Percentiles rank a stretch among this genome's conserved stretches.
These are phyloP conservation scores for Metschnikowia reukaufii DNA, from an alignment of 805 yeast species.

Conservation along the genomic window DNA sequence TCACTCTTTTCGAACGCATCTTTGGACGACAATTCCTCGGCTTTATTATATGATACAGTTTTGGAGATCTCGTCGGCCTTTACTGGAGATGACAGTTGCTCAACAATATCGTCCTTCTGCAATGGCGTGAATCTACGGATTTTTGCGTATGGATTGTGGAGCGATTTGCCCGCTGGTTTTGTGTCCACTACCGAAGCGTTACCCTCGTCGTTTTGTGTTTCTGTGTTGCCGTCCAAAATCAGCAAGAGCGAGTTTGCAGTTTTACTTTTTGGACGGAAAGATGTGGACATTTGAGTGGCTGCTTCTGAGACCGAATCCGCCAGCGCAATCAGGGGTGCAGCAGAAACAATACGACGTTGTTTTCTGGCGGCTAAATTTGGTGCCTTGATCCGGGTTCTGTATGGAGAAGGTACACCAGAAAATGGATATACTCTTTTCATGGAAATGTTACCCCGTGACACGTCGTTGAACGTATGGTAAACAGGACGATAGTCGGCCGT, in stretches of 20 bases:
- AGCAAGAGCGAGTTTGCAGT: slow-evolving; percentile 53
- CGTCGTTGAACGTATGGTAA: slow-evolving; percentile 33
- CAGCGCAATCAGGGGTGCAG: slow-evolving; percentile 6
- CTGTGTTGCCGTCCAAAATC: slow-evolving; percentile 33
- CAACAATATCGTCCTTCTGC: slow-evolving; percentile 8
- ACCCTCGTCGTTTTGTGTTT: slow-evolving; percentile 3
- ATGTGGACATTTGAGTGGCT: slow-evolving; percentile 5
- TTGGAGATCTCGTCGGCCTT: slow-evolving; percentile 38
- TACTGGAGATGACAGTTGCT: background rate
- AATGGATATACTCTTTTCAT: slow-evolving; percentile 44
- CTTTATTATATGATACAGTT: slow-evolving; percentile 35
- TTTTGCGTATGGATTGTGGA: slow-evolving; percentile 19
- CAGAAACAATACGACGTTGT: slow-evolving; percentile 14
- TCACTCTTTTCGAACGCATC: background rate
- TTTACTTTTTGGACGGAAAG: slow-evolving; percentile 37
- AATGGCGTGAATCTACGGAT: slow-evolving; percentile 13
- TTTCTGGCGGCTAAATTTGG: slow-evolving; percentile 25
- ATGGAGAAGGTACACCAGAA: slow-evolving; percentile 47
- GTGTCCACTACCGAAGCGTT: background rate
- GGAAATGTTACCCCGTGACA: slow-evolving; percentile 29
- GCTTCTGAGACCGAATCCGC: slow-evolving; percentile 4
- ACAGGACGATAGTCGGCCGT: slow-evolving; percentile 42
- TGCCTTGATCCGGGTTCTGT: slow-evolving; percentile 39
- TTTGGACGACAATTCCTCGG: slow-evolving; percentile 25
- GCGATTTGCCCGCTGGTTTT: slow-evolving; percentile 10